Percentiles rank a stretch among this genome's conserved stretches.
Evolutionary conservation across 495 filamentous ascomycete species (phyloP).

Genomic region (Hypoxylon lenormandii): DNA sequence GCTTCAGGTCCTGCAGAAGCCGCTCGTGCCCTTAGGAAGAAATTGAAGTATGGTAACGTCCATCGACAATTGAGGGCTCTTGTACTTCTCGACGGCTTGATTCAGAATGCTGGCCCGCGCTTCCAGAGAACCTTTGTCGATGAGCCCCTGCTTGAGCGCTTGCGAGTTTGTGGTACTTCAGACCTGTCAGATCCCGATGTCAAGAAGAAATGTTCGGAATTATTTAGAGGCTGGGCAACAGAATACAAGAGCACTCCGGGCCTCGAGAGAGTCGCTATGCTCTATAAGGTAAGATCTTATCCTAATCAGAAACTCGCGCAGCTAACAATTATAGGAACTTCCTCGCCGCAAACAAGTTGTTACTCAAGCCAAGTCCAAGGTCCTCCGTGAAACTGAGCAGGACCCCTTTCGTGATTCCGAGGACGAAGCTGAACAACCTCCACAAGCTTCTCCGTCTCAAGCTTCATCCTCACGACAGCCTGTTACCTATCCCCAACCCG

Average conservation of each 20-base stretch:
- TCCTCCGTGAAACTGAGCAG: slow-evolving; percentile 77
- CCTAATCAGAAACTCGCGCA: neutral
- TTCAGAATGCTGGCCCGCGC: slow-evolving; percentile 90
- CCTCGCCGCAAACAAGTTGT: slow-evolving; percentile 66
- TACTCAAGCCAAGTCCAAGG: slow-evolving; percentile 80
- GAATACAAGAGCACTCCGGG: slow-evolving; percentile 85
- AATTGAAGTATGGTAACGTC: slow-evolving; percentile 96
- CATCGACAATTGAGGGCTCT: slow-evolving; percentile 92
- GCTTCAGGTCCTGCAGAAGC: slow-evolving; percentile 88
- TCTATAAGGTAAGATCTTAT: slow-evolving; percentile 72
- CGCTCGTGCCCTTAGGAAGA: slow-evolving; percentile 92
- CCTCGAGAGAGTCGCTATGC: slow-evolving; percentile 78
- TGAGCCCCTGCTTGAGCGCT: slow-evolving; percentile 90
- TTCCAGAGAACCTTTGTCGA: slow-evolving; percentile 91
- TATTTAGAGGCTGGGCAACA: slow-evolving; percentile 89
- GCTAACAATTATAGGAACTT: slow-evolving; percentile 58
- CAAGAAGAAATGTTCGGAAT: slow-evolving; percentile 81
- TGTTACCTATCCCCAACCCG: slow-evolving; percentile 48
- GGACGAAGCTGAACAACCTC: slow-evolving; percentile 59
- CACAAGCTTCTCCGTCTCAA: slow-evolving; percentile 34
- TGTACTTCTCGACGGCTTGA: slow-evolving; percentile 89
- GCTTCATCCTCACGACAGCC: slow-evolving; percentile 51
- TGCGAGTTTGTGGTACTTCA: slow-evolving; percentile 88
- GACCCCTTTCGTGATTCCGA: slow-evolving; percentile 72
- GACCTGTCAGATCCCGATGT: slow-evolving; percentile 86